Evolutionary conservation across 768 basidiomycete genomes (phyloP), one percentile per base, ranked within the genome.

Genomic region (Rhizopogon roseolus): DNA sequence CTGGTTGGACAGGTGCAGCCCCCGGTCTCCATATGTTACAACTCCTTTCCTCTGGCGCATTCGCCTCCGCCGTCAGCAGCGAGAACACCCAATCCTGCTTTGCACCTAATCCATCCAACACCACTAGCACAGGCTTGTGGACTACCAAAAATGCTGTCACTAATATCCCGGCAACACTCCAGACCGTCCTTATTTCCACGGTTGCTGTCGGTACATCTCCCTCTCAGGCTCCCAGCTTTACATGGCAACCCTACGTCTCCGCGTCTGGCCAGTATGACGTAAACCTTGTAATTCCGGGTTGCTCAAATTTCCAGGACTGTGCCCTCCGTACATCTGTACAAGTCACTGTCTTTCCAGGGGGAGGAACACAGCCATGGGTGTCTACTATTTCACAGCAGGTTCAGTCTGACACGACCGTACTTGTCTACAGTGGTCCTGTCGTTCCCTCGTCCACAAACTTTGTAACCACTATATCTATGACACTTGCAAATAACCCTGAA

Each of bases 241-340:
- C 90, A 0, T 97, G 92, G 87, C 79, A 82, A 68, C 95, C 95
- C 0, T 93, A 92, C 62, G 86, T 98, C n/a, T 91, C 91, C 0
- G 87, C 90, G 9, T 79, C 89, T 3, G 97, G 94, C 32, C 73
- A 81, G 55, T 99, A 99, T 69, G 81, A 86, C 40, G 76, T 98
- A 58, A 89, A 86, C 69, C 65, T 98, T 40, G 77, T 90, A 41
- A 79, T 96, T 14, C 97, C 97, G 0, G 95, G 95, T 11, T 99
- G 97, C 70, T 72, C 75, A 3, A 71, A 83, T 53, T 81, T 93
- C 62, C 82, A 86, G 57, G 89, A 96, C 62, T 99, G 97, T 64
- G 75, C 69, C 14, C 68, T 75, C 25, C 85, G 97, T 14, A 97
- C 95, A 0, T 81, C 81, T 5, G 94, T 98, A 41, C 76, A 85